Conservation (phyloP, 495 filamentous ascomycete genomes). For the Monascus purpureus region DNA sequence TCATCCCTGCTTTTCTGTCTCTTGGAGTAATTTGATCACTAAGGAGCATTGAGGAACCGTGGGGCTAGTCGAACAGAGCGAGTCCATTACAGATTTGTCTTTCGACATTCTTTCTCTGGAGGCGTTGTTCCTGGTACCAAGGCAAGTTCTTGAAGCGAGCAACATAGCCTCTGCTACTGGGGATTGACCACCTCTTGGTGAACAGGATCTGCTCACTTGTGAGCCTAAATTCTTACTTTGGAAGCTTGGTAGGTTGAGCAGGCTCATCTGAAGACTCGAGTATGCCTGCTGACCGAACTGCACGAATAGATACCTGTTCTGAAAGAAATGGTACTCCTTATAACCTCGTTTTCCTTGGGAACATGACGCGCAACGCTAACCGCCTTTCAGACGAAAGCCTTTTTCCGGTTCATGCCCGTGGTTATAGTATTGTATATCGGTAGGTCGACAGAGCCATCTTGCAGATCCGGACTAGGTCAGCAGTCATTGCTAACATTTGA, state of each 20-base stretch:
- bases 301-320: conserved; percentile 57
- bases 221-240: conserved; percentile 84
- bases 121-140: conserved; percentile 79
- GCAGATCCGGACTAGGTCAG: not conserved
- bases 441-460: conserved; percentile 14
- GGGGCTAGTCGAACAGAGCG: conserved; percentile 50
- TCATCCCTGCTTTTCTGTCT: conserved; percentile 5
- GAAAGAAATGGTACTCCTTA: conserved; percentile 59
- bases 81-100: conserved; percentile 53
- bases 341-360: not conserved
- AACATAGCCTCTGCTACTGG: not conserved
- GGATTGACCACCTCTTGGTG: conserved; percentile 1
- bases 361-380: conserved; percentile 11
- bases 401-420: conserved; percentile 80
- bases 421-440: conserved; percentile 69
- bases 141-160: conserved; percentile 20
- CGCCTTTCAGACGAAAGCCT: conserved; percentile 60
- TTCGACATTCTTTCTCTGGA: conserved; percentile 85
- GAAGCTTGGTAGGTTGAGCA: conserved; percentile 43
- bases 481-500: conserved; percentile 5
- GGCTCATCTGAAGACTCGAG: conserved; percentile 2
- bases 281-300: conserved; percentile 12
- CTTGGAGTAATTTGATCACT: conserved; percentile 3
- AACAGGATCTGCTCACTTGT: conserved; percentile 70
- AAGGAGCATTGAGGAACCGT: conserved; percentile 50